phyloP scores from a whole-genome alignment of 805 yeast species.

The Yamadazyma takamatsuzukensis region DNA sequence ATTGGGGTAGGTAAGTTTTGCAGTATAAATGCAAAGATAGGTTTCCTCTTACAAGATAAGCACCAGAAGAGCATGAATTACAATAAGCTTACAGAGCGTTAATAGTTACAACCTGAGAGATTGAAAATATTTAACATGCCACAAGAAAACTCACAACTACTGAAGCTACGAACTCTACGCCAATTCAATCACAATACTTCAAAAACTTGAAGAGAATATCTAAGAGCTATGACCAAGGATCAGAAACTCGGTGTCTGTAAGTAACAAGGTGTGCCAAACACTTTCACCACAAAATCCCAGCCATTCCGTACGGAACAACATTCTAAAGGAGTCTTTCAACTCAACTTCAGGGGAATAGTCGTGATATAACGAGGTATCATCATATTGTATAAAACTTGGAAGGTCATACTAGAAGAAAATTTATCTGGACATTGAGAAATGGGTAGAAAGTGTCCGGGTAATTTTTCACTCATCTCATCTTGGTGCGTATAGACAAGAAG shows the following conservation, averaged over 20 bases:
- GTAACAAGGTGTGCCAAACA: slow-evolving; percentile 54
- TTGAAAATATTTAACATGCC: too few species aligned
- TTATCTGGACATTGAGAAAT: slow-evolving; percentile 1
- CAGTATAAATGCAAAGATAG: too few species aligned
- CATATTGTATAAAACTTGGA: slow-evolving; percentile 63
- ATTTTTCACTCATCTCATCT: slow-evolving; percentile 5
- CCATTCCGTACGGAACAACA: slow-evolving; percentile 28
- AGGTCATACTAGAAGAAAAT: slow-evolving; percentile 45
- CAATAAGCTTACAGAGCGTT: too few species aligned
- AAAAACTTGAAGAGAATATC: too few species aligned
- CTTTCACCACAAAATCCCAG: slow-evolving; percentile 45
- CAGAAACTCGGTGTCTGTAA: slow-evolving; percentile 44
- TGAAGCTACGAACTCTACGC: too few species aligned
- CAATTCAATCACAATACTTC: too few species aligned
- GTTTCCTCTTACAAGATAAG: too few species aligned
- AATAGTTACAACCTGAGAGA: too few species aligned
- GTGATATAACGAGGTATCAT: slow-evolving; percentile 53
- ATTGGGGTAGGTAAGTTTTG: too few species aligned
- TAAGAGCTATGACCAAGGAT: too few species aligned
- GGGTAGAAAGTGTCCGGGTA: slow-evolving; percentile 8
- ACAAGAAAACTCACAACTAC: too few species aligned
- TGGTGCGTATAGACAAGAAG: slow-evolving; percentile 1
- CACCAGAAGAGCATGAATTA: too few species aligned
- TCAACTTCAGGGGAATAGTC: slow-evolving; percentile 44
- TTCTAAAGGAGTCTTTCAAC: slow-evolving; percentile 36